Base-by-base conservation (phyloP, 1,284 basidiomycete species). In the Omphalotus olearius region DNA sequence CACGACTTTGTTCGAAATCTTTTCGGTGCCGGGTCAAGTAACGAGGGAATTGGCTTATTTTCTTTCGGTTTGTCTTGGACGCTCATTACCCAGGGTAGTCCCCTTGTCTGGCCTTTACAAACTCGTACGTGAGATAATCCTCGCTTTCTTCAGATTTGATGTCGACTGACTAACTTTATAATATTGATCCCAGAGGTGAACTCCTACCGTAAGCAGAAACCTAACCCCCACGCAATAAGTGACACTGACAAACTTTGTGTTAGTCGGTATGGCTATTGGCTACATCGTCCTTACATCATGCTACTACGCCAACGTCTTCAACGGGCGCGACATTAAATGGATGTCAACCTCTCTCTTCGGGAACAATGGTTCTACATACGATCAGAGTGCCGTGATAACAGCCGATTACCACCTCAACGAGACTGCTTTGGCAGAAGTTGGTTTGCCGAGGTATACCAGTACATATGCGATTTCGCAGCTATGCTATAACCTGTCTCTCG, bases 1-100 rank as follows among this genome's bases (percentile, higher is more conserved):
- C 69, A 70, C 47, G 57, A 61, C 1, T 72, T 76, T 50, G 66
- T 78, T 1, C 69, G 76, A 41, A 78, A 79, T 57, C 62, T 78
- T 1, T 79, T 78, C 54, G 77, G 77, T 50, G 76, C 72, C 7
- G 76, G 76, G 1, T 76, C 74, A 2, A 74, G 71, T 53, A 79
- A 78, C 59, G 76, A 79, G 59, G 76, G 77, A 3, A 69, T 78
- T 23, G 77, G 77, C 4, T 55, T 79, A 38, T 61, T 78, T 42
- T 75, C 73, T 43, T 76, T 78, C 59, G 64, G 71, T 52, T 71
- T 75, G 20, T 75, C 74, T 45, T 79, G 77, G 76, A 77, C 76
- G 2, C 66, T 80, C 14, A 79, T 80, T 54, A 74, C 73, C 0
- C 78, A 80, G 57, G 78, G 76, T 7, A 71, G 64, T 45, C 79